Evolutionary conservation across 139 green algal species (phyloP).

Genomic region (Gonium pectorale): DNA sequence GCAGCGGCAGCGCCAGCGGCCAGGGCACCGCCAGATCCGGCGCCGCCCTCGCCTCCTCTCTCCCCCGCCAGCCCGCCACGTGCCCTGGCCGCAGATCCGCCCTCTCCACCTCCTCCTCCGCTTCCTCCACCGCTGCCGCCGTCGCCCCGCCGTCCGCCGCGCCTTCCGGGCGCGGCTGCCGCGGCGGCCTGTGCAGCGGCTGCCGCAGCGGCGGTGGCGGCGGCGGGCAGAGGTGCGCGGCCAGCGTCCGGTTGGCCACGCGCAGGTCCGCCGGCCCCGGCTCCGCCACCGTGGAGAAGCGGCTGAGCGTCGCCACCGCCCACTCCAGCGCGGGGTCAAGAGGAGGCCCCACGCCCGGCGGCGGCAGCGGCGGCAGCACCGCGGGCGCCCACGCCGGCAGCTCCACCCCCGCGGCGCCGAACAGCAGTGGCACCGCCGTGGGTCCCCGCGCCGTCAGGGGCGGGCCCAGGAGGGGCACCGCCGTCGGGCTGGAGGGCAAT

Average conservation of each 20-base stretch:
- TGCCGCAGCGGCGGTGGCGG: background rate
- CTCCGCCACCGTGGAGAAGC: background rate
- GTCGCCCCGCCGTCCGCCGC: background rate
- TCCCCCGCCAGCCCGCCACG: background rate
- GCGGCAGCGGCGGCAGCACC: background rate
- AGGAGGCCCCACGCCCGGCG: background rate
- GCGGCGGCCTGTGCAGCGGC: background rate
- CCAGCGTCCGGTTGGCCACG: conserved; percentile 19
- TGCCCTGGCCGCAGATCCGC: too few relatives aligned
- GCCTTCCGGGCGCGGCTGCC: background rate
- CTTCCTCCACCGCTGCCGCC: background rate
- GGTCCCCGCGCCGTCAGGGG: background rate
- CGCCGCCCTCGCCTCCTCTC: background rate
- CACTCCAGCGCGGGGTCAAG: conserved; percentile 31
- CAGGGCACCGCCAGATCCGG: background rate
- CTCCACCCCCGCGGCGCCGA: background rate
- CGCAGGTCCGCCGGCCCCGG: background rate
- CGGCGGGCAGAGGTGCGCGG: background rate
- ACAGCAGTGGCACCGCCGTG: background rate
- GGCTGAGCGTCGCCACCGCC: conserved; percentile 16
- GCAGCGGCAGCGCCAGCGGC: conserved; percentile 6
- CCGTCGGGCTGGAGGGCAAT: background rate
- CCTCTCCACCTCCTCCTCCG: background rate
- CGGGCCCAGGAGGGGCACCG: background rate
- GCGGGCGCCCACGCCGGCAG: background rate